phyloP scores from a whole-genome alignment of 2,329 filamentous ascomycete species.

The Fusarium cicatricum region DNA sequence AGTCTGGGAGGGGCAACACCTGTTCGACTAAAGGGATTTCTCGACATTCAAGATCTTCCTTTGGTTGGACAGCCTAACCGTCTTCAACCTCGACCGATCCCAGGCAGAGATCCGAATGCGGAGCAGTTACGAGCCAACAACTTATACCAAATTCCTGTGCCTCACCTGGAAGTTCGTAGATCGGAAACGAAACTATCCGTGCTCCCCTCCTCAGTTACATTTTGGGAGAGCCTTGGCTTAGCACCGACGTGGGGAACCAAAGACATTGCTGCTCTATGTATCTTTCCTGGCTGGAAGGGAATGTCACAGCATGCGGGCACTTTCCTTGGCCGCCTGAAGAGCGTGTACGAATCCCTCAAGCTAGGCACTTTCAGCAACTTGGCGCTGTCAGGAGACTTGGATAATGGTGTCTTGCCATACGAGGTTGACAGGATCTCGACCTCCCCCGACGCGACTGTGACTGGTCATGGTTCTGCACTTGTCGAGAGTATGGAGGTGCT shows the following conservation, averaged over 20 bases:
- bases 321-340: slow-evolving; percentile 74
- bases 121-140: slow-evolving; percentile 61
- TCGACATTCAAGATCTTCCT: slow-evolving; percentile 67
- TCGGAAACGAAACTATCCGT: slow-evolving; percentile 75
- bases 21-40: slow-evolving; percentile 55
- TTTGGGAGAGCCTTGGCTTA: slow-evolving; percentile 84
- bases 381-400: slow-evolving; percentile 49
- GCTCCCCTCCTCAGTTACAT: slow-evolving; percentile 75
- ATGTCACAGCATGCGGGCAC: slow-evolving; percentile 66
- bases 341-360: slow-evolving; percentile 77
- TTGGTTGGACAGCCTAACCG: slow-evolving; percentile 61
- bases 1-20: slow-evolving; percentile 53
- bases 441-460: slow-evolving; percentile 52
- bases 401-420: slow-evolving; percentile 59
- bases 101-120: slow-evolving; percentile 51
- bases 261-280: slow-evolving; percentile 73
- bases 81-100: slow-evolving; percentile 58
- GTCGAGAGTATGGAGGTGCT: slow-evolving; percentile 59
- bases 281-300: slow-evolving; percentile 73
- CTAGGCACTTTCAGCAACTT: slow-evolving; percentile 71
- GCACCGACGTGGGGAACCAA: slow-evolving; percentile 76
- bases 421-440: slow-evolving; percentile 56
- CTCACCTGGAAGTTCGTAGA: slow-evolving; percentile 76
- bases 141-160: slow-evolving; percentile 70
- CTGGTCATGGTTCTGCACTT: slow-evolving; percentile 55